Percentiles rank a stretch among this genome's conserved stretches.
Conservation (phyloP, 805 yeast species). For the Candida endomychidarum region DNA sequence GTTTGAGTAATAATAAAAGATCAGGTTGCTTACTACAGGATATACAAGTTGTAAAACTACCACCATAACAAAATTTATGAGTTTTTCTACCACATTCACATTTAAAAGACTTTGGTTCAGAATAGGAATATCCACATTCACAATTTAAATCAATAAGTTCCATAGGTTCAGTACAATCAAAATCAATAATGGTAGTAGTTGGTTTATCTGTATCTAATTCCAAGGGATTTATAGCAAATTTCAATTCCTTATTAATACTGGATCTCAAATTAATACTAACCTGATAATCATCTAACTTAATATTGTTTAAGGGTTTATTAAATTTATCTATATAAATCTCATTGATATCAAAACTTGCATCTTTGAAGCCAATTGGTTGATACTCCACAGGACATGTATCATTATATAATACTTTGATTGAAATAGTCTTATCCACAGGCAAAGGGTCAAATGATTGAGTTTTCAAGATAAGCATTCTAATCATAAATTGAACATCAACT, state of each 20-base stretch:
- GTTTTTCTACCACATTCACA: background rate
- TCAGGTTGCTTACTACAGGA: background rate
- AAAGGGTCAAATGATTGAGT: conserved; percentile 55
- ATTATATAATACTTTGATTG: conserved; percentile 30
- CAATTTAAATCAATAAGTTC: too few species aligned
- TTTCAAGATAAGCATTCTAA: conserved; percentile 50
- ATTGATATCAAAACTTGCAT: conserved; percentile 20
- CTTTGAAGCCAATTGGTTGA: conserved; percentile 50
- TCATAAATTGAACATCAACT: too few species aligned
- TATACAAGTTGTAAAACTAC: background rate
- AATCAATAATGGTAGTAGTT: background rate
- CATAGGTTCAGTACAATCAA: background rate
- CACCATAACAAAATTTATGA: conserved; percentile 5
- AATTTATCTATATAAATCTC: background rate
- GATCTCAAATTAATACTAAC: too few species aligned
- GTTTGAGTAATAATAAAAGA: background rate
- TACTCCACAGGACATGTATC: conserved; percentile 46
- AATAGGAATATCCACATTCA: conserved; percentile 1
- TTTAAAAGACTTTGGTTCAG: background rate
- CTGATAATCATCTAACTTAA: background rate
- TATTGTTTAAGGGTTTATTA: background rate
- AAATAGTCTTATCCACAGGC: conserved; percentile 46
- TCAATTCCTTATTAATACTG: too few species aligned
- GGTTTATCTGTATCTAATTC: conserved; percentile 10
- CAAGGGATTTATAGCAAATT: conserved; percentile 26